A percentile compares a stretch with the other conserved stretches of the same genome.
Conservation (phyloP, 495 filamentous ascomycete species). For the Lindgomyces ingoldianus region DNA sequence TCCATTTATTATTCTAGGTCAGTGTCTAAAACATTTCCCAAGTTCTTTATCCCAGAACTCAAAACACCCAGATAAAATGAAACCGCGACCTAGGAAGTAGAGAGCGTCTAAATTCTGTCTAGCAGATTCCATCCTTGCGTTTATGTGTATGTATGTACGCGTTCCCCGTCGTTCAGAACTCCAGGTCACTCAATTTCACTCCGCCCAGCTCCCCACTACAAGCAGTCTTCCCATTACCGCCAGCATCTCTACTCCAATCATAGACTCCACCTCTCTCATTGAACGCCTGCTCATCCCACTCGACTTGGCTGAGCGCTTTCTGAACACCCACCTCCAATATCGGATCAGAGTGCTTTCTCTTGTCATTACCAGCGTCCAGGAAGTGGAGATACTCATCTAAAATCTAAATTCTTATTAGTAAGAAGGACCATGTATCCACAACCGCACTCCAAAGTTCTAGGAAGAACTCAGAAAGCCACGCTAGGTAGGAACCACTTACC, state of each 20-base stretch:
- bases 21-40: too few species aligned
- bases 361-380: conserved; percentile 46
- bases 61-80: too few species aligned
- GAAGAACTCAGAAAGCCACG: too few species aligned
- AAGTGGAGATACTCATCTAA: conserved; percentile 61
- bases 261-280: conserved; percentile 53
- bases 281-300: conserved; percentile 56
- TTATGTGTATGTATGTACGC: too few species aligned
- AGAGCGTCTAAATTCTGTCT: too few species aligned
- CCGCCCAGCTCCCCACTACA: neutral
- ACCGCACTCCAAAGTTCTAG: too few species aligned
- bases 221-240: neutral
- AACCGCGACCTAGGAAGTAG: too few species aligned
- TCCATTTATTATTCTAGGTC: too few species aligned
- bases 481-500: conserved; percentile 47
- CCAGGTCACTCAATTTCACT: neutral
- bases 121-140: too few species aligned
- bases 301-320: conserved; percentile 51
- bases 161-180: neutral
- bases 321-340: conserved; percentile 58
- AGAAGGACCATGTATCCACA: too few species aligned
- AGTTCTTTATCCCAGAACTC: too few species aligned
- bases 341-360: conserved; percentile 34
- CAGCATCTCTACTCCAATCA: conserved; percentile 48
- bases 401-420: conserved; percentile 45